Conservation (phyloP, 495 filamentous ascomycete genomes). For the Jackrogersella minutella region DNA sequence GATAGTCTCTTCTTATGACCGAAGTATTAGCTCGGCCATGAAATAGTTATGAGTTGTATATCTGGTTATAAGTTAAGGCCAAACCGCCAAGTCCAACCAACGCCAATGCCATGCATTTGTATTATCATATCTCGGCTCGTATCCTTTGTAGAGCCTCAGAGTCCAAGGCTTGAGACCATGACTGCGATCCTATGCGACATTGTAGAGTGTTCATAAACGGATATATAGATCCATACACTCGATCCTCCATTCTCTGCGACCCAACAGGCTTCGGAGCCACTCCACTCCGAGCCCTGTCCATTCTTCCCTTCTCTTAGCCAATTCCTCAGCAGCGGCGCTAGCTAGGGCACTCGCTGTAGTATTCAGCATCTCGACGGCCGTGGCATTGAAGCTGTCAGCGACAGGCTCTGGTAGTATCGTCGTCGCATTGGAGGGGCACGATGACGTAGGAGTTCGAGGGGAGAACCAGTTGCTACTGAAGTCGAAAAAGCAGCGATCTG, state of each 20-base stretch:
- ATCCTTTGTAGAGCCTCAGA: conserved; percentile 18
- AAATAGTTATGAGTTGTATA: background rate
- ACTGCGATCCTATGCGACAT: background rate
- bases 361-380: conserved; percentile 69
- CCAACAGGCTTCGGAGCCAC: conserved; percentile 80
- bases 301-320: conserved; percentile 63
- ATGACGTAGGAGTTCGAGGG: conserved; percentile 55
- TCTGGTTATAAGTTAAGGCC: conserved; percentile 13
- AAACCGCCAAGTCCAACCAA: conserved; percentile 30
- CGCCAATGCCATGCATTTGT: conserved; percentile 43
- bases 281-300: conserved; percentile 85
- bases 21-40: background rate
- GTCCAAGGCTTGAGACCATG: background rate
- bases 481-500: conserved; percentile 88
- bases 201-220: conserved; percentile 57
- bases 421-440: conserved; percentile 42
- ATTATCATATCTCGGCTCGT: conserved; percentile 10
- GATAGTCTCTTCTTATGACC: background rate
- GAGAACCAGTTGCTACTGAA: conserved; percentile 85
- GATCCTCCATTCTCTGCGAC: conserved; percentile 79
- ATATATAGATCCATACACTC: conserved; percentile 86
- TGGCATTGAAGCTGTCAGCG: conserved; percentile 52
- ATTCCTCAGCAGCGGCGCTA: conserved; percentile 70
- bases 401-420: conserved; percentile 46
- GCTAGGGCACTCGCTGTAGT: conserved; percentile 72